Evolutionary conservation across 768 basidiomycete genomes (phyloP).

Genomic region (Myochromella boudieri): DNA sequence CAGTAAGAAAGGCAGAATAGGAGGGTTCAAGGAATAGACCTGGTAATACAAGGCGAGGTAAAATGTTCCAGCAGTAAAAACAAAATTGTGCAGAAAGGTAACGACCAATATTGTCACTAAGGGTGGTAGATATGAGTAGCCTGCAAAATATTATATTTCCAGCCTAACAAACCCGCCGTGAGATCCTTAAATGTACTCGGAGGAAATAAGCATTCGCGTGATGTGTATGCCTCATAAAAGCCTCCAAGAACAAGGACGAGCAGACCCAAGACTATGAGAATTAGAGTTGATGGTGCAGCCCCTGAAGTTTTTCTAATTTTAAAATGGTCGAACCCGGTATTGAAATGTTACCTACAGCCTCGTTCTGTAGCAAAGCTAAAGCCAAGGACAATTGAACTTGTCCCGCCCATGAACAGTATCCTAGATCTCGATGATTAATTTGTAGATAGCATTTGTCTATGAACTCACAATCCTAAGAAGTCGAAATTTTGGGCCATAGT

Average conservation of each 20-base stretch:
- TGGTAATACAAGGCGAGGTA: constrained; percentile 85
- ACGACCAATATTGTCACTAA: constrained; percentile 66
- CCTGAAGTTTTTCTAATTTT: constrained; percentile 42
- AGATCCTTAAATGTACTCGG: constrained; percentile 56
- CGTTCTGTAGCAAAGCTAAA: constrained; percentile 71
- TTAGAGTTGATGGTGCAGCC: constrained; percentile 59
- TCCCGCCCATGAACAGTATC: constrained; percentile 71
- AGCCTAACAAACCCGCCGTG: constrained; percentile 51
- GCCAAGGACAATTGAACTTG: constrained; percentile 72
- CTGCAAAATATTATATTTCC: constrained; percentile 6
- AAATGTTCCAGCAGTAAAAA: constrained; percentile 83
- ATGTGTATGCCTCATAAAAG: constrained; percentile 66
- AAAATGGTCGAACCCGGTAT: constrained; percentile 2
- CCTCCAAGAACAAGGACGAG: constrained; percentile 56
- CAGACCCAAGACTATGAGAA: constrained; percentile 57
- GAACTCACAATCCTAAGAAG: constrained; percentile 73
- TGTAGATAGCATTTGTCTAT: constrained; percentile 1
- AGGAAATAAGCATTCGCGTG: constrained; percentile 73
- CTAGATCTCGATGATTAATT: constrained; percentile 35
- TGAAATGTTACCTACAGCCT: constrained; percentile 57
- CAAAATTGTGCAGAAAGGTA: constrained; percentile 80
- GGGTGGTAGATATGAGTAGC: constrained; percentile 16
- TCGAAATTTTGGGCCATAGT: constrained; percentile 61
- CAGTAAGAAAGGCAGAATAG: constrained; percentile 6
- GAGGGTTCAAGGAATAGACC: constrained; percentile 35